Percentiles rank a stretch among this genome's conserved stretches.
phyloP scores from a whole-genome alignment of 2,329 filamentous ascomycete genomes.

The Trichoderma endophyticum region DNA sequence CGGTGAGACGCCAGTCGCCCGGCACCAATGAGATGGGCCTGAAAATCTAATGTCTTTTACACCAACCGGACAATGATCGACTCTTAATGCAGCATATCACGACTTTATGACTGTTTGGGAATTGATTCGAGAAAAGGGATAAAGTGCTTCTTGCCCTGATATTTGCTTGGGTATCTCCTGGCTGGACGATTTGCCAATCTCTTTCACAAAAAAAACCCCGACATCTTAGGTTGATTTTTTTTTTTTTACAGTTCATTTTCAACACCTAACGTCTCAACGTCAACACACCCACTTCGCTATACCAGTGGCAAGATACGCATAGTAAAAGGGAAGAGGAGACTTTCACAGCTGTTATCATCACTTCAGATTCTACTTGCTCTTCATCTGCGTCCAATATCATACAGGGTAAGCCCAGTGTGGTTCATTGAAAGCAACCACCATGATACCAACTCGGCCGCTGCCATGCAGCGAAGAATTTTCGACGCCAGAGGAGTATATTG shows the following conservation, averaged over 20 bases:
- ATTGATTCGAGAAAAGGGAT: rapidly evolving
- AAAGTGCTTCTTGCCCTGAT: background rate
- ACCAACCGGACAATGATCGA: background rate
- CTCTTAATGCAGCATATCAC: background rate
- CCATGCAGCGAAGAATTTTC: slow-evolving; percentile 69
- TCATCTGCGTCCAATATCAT: background rate
- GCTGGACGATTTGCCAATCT: background rate
- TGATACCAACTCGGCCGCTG: slow-evolving; percentile 54
- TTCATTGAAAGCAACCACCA: slow-evolving; percentile 25
- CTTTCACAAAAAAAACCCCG: background rate
- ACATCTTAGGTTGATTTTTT: background rate
- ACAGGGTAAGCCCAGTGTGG: background rate
- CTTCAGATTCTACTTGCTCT: background rate
- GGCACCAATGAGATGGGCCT: background rate
- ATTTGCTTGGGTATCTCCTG: background rate
- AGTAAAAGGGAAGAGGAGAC: too few species aligned
- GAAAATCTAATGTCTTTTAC: background rate
- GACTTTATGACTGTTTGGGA: background rate
- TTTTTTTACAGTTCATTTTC: background rate
- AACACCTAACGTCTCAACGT: background rate
- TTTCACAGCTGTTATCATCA: too few species aligned
- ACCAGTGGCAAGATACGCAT: background rate
- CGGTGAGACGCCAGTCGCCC: background rate
- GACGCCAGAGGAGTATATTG: slow-evolving; percentile 72
- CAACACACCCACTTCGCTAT: background rate